Base-by-base conservation (phyloP, 306 rosid genomes). In the Vigna radiata region DNA sequence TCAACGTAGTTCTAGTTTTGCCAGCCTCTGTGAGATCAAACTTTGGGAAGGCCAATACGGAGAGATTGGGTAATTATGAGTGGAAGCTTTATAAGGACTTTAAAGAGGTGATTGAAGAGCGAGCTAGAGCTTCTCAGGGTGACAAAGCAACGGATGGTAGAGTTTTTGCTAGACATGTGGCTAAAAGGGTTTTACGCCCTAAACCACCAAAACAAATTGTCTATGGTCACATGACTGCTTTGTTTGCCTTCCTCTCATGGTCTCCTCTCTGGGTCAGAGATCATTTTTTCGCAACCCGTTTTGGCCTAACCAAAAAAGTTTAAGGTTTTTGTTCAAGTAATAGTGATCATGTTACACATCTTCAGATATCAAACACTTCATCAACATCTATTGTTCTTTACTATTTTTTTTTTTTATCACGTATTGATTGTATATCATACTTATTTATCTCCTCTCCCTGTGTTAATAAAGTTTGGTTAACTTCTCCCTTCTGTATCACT, bases 1-100 rank as follows among this genome's bases (percentile, higher is more conserved):
- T 91, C 52, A 53, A 91, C 27, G 97, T 91, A 3, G 90, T 91
- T 54, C 82, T 88, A 7, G 95, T 87, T 31, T 14, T 90, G 48
- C 98, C 98, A 0, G 97, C 96, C 23, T 86, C 98, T 1, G 84
- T 94, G 44, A 84, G 78, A 50, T 94, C 98, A 1, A 91, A 91
- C 68, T 72, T 91, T 17, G 98, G 91, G 16, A 85, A 49, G 29
- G 87, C 90, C 15, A 89, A 81, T 63, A 18, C 85, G 75, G 88
- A 88, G 73, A 79, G 36, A 23, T 47, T 88, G 55, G 79, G 72
- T 2, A 44, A 47, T 53, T 55, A 78, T 63, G 88, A 88, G 5
- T 94, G 97, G 96, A 89, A 89, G 62, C 86, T 94, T 27, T 88
- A 91, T 60, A 79, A 71, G 77, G 87, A 79, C 1, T 94, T 88